Percentiles rank a stretch among this genome's conserved stretches.
These are phyloP conservation scores for Neonectria neomacrospora DNA, from an alignment of 2,329 filamentous ascomycete genomes.

Conservation along the genomic window DNA sequence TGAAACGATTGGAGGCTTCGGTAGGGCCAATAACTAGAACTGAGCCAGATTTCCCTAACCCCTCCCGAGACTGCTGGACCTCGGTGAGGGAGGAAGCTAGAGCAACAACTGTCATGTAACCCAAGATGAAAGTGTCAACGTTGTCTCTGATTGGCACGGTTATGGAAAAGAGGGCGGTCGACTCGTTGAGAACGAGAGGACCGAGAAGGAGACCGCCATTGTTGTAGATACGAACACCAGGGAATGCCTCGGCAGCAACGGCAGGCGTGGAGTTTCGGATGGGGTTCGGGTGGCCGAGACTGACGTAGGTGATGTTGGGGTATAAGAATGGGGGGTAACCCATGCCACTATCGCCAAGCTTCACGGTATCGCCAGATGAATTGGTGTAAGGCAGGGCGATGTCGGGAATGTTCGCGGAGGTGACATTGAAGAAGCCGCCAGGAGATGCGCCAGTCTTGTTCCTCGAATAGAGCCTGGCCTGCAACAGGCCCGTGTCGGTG, in stretches of 20 bases:
- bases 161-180: constrained; percentile 81
- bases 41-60: constrained; percentile 75
- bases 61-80: constrained; percentile 72
- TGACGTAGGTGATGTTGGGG: constrained; percentile 78
- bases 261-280: constrained; percentile 54
- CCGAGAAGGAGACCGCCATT: constrained; percentile 77
- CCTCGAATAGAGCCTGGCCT: constrained; percentile 78
- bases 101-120: constrained; percentile 85
- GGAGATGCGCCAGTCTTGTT: constrained; percentile 66
- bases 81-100: constrained; percentile 72
- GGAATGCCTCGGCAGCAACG: constrained; percentile 61
- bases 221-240: constrained; percentile 60
- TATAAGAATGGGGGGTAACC: constrained; percentile 80
- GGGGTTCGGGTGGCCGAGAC: constrained; percentile 55
- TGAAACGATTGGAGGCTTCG: constrained; percentile 73
- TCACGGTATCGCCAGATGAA: constrained; percentile 66
- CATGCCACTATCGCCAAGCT: constrained; percentile 69
- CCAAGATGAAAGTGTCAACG: constrained; percentile 72
- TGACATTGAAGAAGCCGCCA: constrained; percentile 72
- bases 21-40: constrained; percentile 77
- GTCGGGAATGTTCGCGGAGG: constrained; percentile 58
- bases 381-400: constrained; percentile 71
- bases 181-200: constrained; percentile 76
- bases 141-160: constrained; percentile 81
- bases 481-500: constrained; percentile 69